Evolutionary conservation across 108 stramenopile species (phyloP).

Genomic region (Nannochloropsis granulata): DNA sequence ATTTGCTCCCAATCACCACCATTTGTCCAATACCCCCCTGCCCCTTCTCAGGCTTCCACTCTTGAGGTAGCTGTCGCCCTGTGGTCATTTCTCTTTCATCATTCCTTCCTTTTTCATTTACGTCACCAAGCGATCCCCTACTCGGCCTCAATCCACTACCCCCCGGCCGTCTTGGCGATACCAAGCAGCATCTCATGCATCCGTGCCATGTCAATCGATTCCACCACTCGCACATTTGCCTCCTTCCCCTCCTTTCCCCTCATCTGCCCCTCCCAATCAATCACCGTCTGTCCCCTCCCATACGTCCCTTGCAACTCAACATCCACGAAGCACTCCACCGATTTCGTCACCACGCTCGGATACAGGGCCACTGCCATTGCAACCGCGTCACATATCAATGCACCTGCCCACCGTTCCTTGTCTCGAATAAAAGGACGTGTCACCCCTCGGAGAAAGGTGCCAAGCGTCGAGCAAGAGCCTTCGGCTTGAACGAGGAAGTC

Average conservation of each 20-base stretch:
- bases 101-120: too few species aligned
- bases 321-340: neutral
- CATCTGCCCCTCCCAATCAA: constrained; percentile 1
- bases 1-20: too few species aligned
- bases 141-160: too few species aligned
- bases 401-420: neutral
- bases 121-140: too few species aligned
- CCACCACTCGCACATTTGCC: neutral
- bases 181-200: neutral
- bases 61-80: too few species aligned
- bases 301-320: neutral
- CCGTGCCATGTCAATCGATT: neutral
- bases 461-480: neutral
- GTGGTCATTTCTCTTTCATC: too few species aligned
- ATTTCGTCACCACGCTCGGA: neutral
- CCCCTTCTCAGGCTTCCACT: too few species aligned
- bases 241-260: neutral
- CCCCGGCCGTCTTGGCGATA: neutral
- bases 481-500: neutral
- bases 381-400: neutral
- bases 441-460: neutral
- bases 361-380: neutral
- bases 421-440: neutral
- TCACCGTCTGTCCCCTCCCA: neutral
- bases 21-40: too few species aligned